phyloP scores from a whole-genome alignment of 805 yeast species.

The Teunomyces pallodes region DNA sequence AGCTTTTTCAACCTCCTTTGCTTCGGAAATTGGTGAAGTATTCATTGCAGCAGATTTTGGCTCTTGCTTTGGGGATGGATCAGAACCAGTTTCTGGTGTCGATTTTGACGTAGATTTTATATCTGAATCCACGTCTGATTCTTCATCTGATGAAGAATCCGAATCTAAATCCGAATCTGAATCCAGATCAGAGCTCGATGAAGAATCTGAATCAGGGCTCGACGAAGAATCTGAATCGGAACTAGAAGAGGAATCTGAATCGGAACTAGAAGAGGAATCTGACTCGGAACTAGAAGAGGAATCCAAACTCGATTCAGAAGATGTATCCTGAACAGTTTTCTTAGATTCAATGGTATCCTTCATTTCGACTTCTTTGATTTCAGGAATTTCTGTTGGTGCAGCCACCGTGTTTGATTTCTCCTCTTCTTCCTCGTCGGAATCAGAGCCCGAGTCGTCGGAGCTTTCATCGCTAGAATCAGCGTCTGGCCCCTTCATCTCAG shows the following conservation, averaged over 20 bases:
- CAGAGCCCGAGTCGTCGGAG: not conserved
- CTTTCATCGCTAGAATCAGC: not conserved
- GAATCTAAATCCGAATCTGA: not conserved
- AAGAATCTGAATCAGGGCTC: not conserved
- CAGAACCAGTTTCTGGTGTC: not conserved
- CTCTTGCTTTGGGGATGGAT: not conserved
- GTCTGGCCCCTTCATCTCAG: not conserved
- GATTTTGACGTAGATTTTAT: too few relatives aligned
- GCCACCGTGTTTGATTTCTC: not conserved
- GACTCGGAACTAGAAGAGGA: not conserved
- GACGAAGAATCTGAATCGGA: not conserved
- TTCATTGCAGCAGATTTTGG: too few relatives aligned
- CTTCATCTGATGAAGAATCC: not conserved
- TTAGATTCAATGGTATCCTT: not conserved
- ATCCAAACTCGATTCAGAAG: not conserved
- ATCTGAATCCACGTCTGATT: not conserved
- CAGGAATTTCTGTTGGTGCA: not conserved
- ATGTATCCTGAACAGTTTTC: too few relatives aligned
- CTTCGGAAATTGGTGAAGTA: too few relatives aligned
- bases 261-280: not conserved
- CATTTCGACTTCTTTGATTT: not conserved
- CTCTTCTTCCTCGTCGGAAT: not conserved
- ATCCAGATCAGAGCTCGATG: slow-evolving; percentile 2
- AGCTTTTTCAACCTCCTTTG: too few relatives aligned
- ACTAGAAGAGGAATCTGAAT: not conserved